phyloP scores from a whole-genome alignment of 768 basidiomycete genomes.

The Pisolithus tinctorius region DNA sequence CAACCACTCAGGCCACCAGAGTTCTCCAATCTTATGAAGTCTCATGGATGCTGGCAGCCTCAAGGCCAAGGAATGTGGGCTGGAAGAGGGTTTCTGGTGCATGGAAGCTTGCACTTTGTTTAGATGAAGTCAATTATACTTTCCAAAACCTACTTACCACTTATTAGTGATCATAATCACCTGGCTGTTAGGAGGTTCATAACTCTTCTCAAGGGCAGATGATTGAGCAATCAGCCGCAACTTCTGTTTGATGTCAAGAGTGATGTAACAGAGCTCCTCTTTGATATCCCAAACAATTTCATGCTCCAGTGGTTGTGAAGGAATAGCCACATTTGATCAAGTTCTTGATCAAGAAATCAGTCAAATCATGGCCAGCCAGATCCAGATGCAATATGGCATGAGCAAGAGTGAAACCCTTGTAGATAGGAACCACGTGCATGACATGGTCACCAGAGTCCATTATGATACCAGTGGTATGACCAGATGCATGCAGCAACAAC shows the following conservation, averaged over 20 bases:
- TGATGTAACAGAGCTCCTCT: conserved; percentile 89
- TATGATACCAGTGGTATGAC: conserved; percentile 92
- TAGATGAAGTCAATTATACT: not conserved
- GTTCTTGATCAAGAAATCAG: conserved; percentile 76
- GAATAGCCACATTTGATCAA: conserved; percentile 88
- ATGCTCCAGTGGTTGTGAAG: conserved; percentile 90
- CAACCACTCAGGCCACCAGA: conserved; percentile 26
- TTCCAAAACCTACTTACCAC: conserved; percentile 29
- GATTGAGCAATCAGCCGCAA: conserved; percentile 85
- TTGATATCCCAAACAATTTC: conserved; percentile 98
- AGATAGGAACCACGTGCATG: conserved; percentile 93
- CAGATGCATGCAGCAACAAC: conserved; percentile 81
- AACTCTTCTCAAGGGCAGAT: conserved; percentile 86
- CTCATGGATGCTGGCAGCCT: conserved; percentile 80
- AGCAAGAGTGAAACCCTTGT: conserved; percentile 89
- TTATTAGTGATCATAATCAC: conserved; percentile 83
- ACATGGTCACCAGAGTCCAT: conserved; percentile 97
- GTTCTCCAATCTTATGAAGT: conserved; percentile 37
- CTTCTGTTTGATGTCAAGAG: conserved; percentile 92
- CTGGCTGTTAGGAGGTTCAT: conserved; percentile 89
- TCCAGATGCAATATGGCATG: conserved; percentile 93
- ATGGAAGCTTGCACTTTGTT: conserved; percentile 37
- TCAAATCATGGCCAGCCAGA: conserved; percentile 88
- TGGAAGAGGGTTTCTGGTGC: conserved; percentile 54
- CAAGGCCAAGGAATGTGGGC: conserved; percentile 56